Evolutionary conservation across 1,284 basidiomycete genomes (phyloP), one percentile per base, ranked within the genome.

Genomic region (Cryptococcus amylolentus): DNA sequence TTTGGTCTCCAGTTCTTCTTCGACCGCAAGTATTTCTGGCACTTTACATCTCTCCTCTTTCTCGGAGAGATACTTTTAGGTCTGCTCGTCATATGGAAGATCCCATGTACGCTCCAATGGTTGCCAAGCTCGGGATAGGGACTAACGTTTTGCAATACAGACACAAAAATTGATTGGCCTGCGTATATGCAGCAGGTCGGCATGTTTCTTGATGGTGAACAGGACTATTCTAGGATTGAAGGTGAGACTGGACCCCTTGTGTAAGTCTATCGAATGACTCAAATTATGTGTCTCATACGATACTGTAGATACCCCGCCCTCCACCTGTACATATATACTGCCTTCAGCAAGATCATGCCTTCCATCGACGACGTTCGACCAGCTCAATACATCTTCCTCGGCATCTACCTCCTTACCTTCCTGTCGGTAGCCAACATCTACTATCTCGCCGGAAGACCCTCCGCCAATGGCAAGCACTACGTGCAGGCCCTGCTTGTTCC

Each of bases 201-300:
- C 52, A 75, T 89, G 49, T 94, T 89, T 76, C 69, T 88, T 46
- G 82, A 84, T 46, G 95, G 95, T 40, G 87, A 96, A 76, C 81
- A 88, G 28, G 84, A 94, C 73, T 99, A 98, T 72, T 80, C 84
- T n/a, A 79, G 82, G 55, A 88, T 99, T 57, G 81, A 83, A 57
- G 95, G 95, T 0, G 93, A 92, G 8, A 97, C 92, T 3, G 96
- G 96, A 6, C 91, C 91, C 6, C 81, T 96, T 14, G 94, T 98
- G 91, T 94, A 66, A 77, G 89, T 80, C 18, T 7, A 18, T 5
- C 26, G 7, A 7, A 41, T 14, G 14, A 12, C 23, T 39, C 51
- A 57, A 35, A 14, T 27, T 8, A 27, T 31, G 39, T 10, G 49
- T 16, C 28, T 18, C 7, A 35, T 35, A 35, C 31, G 10, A 5